Percentiles rank a stretch among this genome's conserved stretches.
phyloP scores from a whole-genome alignment of 2,329 filamentous ascomycete species.

The Lachnellula hyalina region DNA sequence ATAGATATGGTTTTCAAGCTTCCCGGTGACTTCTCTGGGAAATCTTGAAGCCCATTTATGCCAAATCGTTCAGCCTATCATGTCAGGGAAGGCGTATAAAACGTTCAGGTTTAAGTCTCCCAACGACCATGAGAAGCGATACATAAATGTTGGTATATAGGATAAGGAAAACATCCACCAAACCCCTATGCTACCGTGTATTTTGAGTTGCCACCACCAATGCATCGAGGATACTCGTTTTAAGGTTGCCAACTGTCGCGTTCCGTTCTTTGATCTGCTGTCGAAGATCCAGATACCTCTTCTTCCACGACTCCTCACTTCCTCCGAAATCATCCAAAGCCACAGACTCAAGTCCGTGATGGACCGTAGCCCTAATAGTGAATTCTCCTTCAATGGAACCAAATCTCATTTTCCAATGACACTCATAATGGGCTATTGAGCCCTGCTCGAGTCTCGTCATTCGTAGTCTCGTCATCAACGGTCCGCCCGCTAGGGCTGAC shows the following conservation, averaged over 20 bases:
- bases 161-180: neutral
- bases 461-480: slow-evolving; percentile 42
- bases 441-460: slow-evolving; percentile 41
- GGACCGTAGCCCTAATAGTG: slow-evolving; percentile 42
- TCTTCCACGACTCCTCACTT: slow-evolving; percentile 40
- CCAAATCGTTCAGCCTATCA: no score
- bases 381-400: slow-evolving; percentile 49
- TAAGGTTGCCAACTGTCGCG: slow-evolving; percentile 43
- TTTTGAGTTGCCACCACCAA: slow-evolving; percentile 18
- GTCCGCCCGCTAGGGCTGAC: slow-evolving; percentile 50
- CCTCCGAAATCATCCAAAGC: slow-evolving; percentile 14
- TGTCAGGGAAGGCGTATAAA: no score
- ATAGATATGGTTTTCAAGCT: no score
- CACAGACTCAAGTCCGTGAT: slow-evolving; percentile 18
- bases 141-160: neutral
- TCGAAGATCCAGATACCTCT: slow-evolving; percentile 52
- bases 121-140: no score
- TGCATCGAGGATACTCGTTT: slow-evolving; percentile 38
- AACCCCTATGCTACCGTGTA: neutral
- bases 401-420: slow-evolving; percentile 51
- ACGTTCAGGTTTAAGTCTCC: no score
- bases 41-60: no score
- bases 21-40: no score
- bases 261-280: slow-evolving; percentile 55
- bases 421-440: slow-evolving; percentile 43